Conservation (phyloP, 2,329 filamentous ascomycete species). For the Xylariaceae sp. region DNA sequence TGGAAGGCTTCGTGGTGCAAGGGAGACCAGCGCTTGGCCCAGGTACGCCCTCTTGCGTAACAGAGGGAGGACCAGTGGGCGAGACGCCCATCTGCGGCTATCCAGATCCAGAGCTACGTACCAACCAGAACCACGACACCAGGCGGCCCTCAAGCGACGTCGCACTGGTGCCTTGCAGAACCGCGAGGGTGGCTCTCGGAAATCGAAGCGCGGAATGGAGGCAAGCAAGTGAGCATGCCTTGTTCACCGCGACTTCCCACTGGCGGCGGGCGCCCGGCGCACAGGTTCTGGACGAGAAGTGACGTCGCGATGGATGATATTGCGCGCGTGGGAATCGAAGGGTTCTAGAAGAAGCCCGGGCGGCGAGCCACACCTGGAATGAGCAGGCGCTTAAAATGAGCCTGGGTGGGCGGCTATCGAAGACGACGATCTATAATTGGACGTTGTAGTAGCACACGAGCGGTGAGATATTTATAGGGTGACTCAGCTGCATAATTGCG, state of each 20-base stretch:
- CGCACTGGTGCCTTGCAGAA: slow-evolving; percentile 19
- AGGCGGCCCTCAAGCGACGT: slow-evolving; percentile 1
- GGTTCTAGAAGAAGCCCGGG: slow-evolving; percentile 20
- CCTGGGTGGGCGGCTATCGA: slow-evolving; percentile 22
- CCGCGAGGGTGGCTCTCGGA: slow-evolving; percentile 15
- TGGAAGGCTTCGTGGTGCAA: slow-evolving; percentile 8
- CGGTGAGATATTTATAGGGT: too few relatives aligned
- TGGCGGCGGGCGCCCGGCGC: too few relatives aligned
- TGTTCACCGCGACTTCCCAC: too few relatives aligned
- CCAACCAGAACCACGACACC: too few relatives aligned
- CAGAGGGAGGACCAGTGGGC: slow-evolving; percentile 12
- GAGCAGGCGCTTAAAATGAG: slow-evolving; percentile 21
- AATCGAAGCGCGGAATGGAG: slow-evolving; percentile 14
- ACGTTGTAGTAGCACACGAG: background rate
- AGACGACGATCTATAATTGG: slow-evolving; percentile 16
- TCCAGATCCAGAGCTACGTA: slow-evolving; percentile 2
- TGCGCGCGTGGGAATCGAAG: slow-evolving; percentile 10
- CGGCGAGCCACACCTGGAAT: slow-evolving; percentile 13
- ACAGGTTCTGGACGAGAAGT: background rate
- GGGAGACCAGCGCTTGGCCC: too few relatives aligned
- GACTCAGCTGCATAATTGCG: too few relatives aligned
- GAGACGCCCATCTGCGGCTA: slow-evolving; percentile 20
- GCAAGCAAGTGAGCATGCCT: background rate
- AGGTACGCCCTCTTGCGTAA: too few relatives aligned
- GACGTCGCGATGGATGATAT: slow-evolving; percentile 10